These are phyloP conservation scores for Skeletonema menzelii DNA, from an alignment of 108 stramenopile genomes.

Conservation along the genomic window DNA sequence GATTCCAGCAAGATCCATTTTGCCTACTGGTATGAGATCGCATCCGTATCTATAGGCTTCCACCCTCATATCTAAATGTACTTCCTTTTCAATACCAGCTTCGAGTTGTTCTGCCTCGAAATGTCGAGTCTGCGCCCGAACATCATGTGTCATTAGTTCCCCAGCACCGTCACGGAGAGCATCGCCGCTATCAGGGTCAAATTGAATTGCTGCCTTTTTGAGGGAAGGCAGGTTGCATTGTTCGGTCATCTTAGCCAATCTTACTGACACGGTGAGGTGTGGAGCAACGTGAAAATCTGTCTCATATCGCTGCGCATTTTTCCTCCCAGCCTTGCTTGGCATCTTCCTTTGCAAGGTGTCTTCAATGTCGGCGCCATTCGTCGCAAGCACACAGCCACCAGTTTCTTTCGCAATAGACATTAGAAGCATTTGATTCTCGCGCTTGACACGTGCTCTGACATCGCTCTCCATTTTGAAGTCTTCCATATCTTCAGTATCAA, in stretches of 20 bases:
- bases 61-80: conserved; percentile 36
- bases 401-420: conserved; percentile 66
- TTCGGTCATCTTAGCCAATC: conserved; percentile 42
- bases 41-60: conserved; percentile 70
- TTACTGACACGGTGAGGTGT: conserved; percentile 49
- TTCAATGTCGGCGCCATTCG: conserved; percentile 52
- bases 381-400: conserved; percentile 72
- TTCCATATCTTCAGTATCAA: conserved; percentile 17
- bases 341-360: conserved; percentile 41
- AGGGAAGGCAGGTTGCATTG: conserved; percentile 45
- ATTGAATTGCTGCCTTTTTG: conserved; percentile 45
- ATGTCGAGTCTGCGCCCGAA: conserved; percentile 42
- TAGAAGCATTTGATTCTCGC: conserved; percentile 72
- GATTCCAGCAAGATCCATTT: conserved; percentile 72
- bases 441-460: conserved; percentile 38
- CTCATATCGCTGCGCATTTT: conserved; percentile 50
- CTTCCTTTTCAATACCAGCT: conserved; percentile 46
- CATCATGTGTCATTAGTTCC: conserved; percentile 48
- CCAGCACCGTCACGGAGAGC: conserved; percentile 44
- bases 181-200: conserved; percentile 44
- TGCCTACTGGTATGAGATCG: conserved; percentile 72
- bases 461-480: background rate
- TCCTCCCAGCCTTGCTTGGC: background rate
- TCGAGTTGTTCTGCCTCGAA: conserved; percentile 46
- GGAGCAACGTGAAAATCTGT: conserved; percentile 73